A percentile compares a stretch with the other conserved stretches of the same genome.
Evolutionary conservation across 768 basidiomycete species (phyloP).

Genomic region (Boletus edulis): DNA sequence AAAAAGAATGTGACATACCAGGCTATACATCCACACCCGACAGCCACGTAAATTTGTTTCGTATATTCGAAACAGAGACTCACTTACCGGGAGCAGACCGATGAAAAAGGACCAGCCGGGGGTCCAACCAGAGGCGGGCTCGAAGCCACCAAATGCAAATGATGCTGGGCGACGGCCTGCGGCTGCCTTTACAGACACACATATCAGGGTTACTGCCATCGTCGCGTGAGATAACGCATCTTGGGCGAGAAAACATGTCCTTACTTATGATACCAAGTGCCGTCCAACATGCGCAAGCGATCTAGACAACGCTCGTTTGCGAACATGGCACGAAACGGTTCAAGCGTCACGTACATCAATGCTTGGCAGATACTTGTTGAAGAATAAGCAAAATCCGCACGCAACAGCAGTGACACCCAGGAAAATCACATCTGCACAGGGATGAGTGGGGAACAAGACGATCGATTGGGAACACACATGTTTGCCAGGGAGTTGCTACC

Average conservation of each 20-base stretch:
- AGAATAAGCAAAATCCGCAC: slow-evolving; percentile 52
- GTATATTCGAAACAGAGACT: neutral
- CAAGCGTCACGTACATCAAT: slow-evolving; percentile 42
- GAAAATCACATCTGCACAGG: slow-evolving; percentile 49
- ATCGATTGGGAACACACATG: slow-evolving; percentile 37
- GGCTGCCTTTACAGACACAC: slow-evolving; percentile 55
- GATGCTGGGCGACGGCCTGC: slow-evolving; percentile 51
- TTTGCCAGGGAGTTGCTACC: slow-evolving; percentile 58
- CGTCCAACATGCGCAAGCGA: slow-evolving; percentile 62
- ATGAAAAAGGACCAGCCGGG: slow-evolving; percentile 71
- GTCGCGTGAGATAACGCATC: slow-evolving; percentile 13
- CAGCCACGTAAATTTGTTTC: neutral
- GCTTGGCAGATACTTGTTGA: slow-evolving; percentile 48
- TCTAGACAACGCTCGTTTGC: slow-evolving; percentile 32
- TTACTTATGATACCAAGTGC: slow-evolving; percentile 52
- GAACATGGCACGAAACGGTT: neutral
- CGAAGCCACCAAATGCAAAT: slow-evolving; percentile 58
- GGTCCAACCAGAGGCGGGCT: slow-evolving; percentile 66
- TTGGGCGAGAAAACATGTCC: neutral
- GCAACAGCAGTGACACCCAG: slow-evolving; percentile 49
- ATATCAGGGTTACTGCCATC: slow-evolving; percentile 51
- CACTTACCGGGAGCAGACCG: slow-evolving; percentile 53
- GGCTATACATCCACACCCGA: slow-evolving; percentile 18
- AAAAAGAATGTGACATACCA: slow-evolving; percentile 15
- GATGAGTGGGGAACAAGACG: neutral